phyloP scores from a whole-genome alignment of 805 yeast genomes.

The Teunomyces panamensis region DNA sequence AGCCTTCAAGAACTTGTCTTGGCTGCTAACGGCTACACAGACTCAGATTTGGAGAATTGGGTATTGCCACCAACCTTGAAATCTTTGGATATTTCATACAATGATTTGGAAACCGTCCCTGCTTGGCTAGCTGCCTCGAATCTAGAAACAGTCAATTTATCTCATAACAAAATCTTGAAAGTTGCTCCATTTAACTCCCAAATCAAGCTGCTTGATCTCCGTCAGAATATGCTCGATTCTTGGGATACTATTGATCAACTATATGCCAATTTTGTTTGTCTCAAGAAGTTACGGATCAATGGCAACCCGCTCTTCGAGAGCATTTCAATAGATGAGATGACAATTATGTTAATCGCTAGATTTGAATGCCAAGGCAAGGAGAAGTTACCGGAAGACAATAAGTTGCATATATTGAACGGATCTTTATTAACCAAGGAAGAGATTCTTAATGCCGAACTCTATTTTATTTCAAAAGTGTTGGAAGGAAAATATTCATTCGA shows the following conservation, averaged over 20 bases:
- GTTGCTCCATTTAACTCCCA: not conserved
- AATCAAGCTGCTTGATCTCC: conserved; percentile 42
- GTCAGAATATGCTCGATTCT: conserved; percentile 43
- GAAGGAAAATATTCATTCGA: conserved; percentile 13
- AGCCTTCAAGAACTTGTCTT: conserved; percentile 28
- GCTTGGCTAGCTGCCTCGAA: not conserved
- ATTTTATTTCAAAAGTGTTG: conserved; percentile 54
- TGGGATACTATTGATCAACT: conserved; percentile 54
- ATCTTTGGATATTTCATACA: conserved; percentile 27
- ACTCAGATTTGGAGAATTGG: conserved; percentile 12
- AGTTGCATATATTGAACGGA: conserved; percentile 55
- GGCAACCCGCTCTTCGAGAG: conserved; percentile 49
- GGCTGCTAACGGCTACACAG: conserved; percentile 32
- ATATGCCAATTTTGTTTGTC: conserved; percentile 31
- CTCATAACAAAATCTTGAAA: conserved; percentile 32
- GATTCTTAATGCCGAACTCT: conserved; percentile 65
- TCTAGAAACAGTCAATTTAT: conserved; percentile 22
- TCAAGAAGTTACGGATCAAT: conserved; percentile 47
- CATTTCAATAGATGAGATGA: conserved; percentile 28
- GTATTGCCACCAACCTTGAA: conserved; percentile 4
- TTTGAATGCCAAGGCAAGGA: conserved; percentile 18
- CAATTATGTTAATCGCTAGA: conserved; percentile 46
- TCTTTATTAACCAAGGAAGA: conserved; percentile 44
- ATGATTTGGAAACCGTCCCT: conserved; percentile 35
- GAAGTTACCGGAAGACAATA: conserved; percentile 8